Percentiles rank a stretch among this genome's conserved stretches.
Evolutionary conservation across 371 early-diverging fungal genomes (phyloP).

Genomic region (Mucor circinelloides): DNA sequence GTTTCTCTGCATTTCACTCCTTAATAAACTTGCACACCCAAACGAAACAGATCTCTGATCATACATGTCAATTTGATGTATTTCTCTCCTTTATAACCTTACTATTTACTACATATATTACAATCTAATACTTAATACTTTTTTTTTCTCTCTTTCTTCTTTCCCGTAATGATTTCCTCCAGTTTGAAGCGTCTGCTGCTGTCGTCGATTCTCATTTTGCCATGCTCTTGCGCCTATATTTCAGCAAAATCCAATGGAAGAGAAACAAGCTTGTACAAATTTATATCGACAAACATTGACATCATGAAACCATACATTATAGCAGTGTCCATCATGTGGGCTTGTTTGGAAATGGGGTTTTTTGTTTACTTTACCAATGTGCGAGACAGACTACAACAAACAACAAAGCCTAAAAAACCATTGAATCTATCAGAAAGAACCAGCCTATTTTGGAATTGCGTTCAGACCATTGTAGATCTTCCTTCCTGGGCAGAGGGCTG

Average conservation of each 20-base stretch:
- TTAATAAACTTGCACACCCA: background rate
- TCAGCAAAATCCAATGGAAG: background rate
- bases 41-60: background rate
- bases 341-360: constrained; percentile 43
- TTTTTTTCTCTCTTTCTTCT: background rate
- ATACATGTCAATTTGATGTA: background rate
- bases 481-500: constrained; percentile 54
- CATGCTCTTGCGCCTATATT: background rate
- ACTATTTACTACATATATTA: background rate
- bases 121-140: too few species aligned
- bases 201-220: background rate
- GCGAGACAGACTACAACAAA: constrained; percentile 33
- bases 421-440: constrained; percentile 31
- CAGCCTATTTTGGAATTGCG: constrained; percentile 46
- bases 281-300: background rate
- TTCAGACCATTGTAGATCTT: constrained; percentile 39
- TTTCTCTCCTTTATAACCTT: background rate
- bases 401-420: constrained; percentile 14
- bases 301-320: background rate
- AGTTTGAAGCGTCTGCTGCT: background rate
- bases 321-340: constrained; percentile 26
- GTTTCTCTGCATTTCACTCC: background rate
- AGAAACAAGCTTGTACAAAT: background rate
- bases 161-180: background rate
- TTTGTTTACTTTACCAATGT: constrained; percentile 41